Percentiles rank a stretch among this genome's conserved stretches.
Evolutionary conservation across 768 basidiomycete species (phyloP).

Genomic region (Kwoniella bestiolae): DNA sequence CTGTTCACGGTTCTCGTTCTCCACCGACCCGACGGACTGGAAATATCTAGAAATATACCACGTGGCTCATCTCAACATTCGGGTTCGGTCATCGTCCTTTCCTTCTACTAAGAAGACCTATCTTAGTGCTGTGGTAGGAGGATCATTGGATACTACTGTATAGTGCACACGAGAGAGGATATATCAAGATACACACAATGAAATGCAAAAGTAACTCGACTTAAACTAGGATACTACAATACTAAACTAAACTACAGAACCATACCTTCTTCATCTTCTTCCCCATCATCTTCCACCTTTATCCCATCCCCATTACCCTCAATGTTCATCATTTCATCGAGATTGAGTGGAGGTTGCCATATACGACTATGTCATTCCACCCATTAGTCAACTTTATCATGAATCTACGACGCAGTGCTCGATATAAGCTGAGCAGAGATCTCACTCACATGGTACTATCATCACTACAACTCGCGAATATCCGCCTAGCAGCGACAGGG

Average conservation of each 20-base stretch:
- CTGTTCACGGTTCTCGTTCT: too few relatives aligned
- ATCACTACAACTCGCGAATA: conserved; percentile 97
- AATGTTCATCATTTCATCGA: not conserved
- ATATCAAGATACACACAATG: not conserved
- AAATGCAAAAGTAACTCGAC: not conserved
- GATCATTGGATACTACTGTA: too few relatives aligned
- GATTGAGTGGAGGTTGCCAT: conserved; percentile 48
- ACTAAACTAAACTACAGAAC: not conserved
- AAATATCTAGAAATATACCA: conserved; percentile 21
- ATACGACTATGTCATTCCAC: conserved; percentile 36
- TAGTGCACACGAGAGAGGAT: not conserved
- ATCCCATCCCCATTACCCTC: not conserved
- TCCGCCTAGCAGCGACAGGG: conserved; percentile 72
- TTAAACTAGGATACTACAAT: not conserved
- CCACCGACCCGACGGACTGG: too few relatives aligned
- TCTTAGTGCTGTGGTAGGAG: too few relatives aligned
- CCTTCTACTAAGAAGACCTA: too few relatives aligned
- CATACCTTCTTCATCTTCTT: conserved; percentile 8
- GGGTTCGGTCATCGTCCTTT: not conserved
- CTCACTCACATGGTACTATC: conserved; percentile 72
- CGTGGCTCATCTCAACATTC: conserved; percentile 1
- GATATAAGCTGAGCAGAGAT: too few relatives aligned
- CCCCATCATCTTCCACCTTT: not conserved
- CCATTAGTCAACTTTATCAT: not conserved
- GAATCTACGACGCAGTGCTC: too few relatives aligned